phyloP scores from a whole-genome alignment of 768 basidiomycete species.

The Collybia sp. region DNA sequence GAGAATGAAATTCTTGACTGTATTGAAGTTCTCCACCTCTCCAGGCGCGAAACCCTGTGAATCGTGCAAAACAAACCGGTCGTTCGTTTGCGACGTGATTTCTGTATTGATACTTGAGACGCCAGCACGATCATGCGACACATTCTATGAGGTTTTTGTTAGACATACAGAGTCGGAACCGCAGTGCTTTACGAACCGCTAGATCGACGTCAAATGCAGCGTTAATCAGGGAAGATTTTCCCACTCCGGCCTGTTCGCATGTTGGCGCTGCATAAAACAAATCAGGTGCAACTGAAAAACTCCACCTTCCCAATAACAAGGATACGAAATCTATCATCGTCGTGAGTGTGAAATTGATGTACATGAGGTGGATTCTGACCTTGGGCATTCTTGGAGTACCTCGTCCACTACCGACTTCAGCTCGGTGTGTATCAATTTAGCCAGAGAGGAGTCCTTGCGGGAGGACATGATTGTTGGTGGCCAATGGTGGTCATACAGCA shows the following conservation, averaged over 20 bases:
- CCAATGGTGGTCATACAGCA: too few relatives aligned
- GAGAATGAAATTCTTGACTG: conserved; percentile 7
- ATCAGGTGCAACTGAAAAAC: too few relatives aligned
- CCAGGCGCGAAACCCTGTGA: conserved; percentile 12
- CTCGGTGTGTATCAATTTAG: too few relatives aligned
- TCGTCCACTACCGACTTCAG: too few relatives aligned
- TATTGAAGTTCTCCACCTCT: conserved; percentile 5
- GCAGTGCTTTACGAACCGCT: conserved; percentile 2
- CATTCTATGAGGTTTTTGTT: not conserved
- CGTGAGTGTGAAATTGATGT: too few relatives aligned
- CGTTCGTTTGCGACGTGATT: conserved; percentile 7
- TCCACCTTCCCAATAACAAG: too few relatives aligned
- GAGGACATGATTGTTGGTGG: too few relatives aligned
- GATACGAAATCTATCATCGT: too few relatives aligned
- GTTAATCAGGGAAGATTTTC: conserved; percentile 12
- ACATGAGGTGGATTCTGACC: too few relatives aligned
- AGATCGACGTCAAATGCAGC: conserved; percentile 5
- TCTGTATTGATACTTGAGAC: conserved; percentile 8
- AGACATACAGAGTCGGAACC: not conserved
- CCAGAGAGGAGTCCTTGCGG: too few relatives aligned
- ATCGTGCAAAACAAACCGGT: conserved; percentile 10
- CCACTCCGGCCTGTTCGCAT: not conserved
- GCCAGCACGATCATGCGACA: conserved; percentile 5
- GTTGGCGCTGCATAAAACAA: too few relatives aligned
- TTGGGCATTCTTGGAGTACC: too few relatives aligned